These are phyloP conservation scores for Ophiocordyceps camponoti-rufipedis DNA, from an alignment of 2,329 filamentous ascomycete species.

Conservation along the genomic window DNA sequence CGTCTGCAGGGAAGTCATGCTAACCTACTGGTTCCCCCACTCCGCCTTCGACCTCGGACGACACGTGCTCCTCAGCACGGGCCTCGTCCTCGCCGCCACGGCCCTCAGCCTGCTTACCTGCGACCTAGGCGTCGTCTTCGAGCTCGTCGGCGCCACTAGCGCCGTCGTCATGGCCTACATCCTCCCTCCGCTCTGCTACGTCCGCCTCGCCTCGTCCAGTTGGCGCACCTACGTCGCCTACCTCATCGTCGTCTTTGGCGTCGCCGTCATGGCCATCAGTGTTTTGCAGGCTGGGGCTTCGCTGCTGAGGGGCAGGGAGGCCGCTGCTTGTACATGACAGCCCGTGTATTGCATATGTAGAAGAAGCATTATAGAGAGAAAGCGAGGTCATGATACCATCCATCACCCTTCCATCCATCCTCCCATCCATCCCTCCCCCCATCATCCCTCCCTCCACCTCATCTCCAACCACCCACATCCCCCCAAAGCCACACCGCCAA, in stretches of 20 bases:
- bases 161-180: conserved; percentile 92
- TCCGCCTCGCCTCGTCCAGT: conserved; percentile 68
- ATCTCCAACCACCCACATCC: not conserved
- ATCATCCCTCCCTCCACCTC: not conserved
- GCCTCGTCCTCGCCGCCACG: conserved; percentile 66
- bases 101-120: conserved; percentile 67
- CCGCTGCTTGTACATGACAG: not conserved
- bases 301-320: not conserved
- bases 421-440: not conserved
- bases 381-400: too few relatives aligned
- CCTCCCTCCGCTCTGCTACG: conserved; percentile 82
- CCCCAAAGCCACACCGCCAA: too few relatives aligned
- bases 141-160: conserved; percentile 87
- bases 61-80: conserved; percentile 73
- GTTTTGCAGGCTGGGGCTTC: conserved; percentile 45
- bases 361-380: too few relatives aligned
- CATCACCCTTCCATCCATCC: not conserved
- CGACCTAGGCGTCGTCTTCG: conserved; percentile 85
- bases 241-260: conserved; percentile 60
- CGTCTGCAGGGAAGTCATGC: conserved; percentile 92
- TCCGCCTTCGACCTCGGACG: conserved; percentile 66
- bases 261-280: conserved; percentile 64
- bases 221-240: conserved; percentile 58
- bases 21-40: conserved; percentile 55
- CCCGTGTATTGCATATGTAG: too few relatives aligned